Base-by-base conservation (phyloP, 2,329 filamentous ascomycete genomes). In the Cadophora malorum region DNA sequence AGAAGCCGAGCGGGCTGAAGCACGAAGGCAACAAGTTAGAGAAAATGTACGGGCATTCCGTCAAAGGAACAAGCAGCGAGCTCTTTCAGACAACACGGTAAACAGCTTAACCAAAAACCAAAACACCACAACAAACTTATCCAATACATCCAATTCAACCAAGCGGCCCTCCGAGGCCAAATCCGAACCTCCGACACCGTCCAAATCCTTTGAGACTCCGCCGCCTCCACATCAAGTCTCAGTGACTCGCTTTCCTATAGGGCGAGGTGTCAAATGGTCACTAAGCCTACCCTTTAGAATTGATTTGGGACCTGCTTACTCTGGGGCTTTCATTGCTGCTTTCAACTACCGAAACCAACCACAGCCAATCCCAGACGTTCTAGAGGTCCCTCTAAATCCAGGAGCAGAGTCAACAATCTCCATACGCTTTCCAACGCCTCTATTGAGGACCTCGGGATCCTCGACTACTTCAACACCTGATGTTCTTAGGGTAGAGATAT, bases 11-110 rank as follows among this genome's bases (percentile, higher is more conserved):
- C 64, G 69, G 38, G 65, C 65, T 47, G 67, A 67, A 53, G 63
- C 65, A 31, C 63, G 69, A 52, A 65, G 69, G 2, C 64, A 67
- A 61, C 64, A 69, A 64, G 65, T 70, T 58, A 65, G 67, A 64
- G 65, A 67, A n/a, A 69, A 70, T 58, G 69, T 70, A 10, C 63
- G 68, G 50, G 69, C 69, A 6, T 68, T 63, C 38, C 67, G 69
- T 14, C 65, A 65, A 60, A 62, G 69, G 14, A 67, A 66, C 31
- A 63, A 63, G 47, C 56, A 71, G 41, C 65, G 66, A 35, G 19
- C 45, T 28, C 62, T 65, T 23, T 65, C 56, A 33, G 61, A 60
- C n/a, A 63, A 31, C 41, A 45, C 64, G 62, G 7, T 31, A 4
- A 31, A 41, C 35, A 47, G 31, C 31, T 58, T 58, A 19, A 45